Conservation (phyloP, 1,139 yeast genomes). For the Scheffersomyces illinoinensis region DNA sequence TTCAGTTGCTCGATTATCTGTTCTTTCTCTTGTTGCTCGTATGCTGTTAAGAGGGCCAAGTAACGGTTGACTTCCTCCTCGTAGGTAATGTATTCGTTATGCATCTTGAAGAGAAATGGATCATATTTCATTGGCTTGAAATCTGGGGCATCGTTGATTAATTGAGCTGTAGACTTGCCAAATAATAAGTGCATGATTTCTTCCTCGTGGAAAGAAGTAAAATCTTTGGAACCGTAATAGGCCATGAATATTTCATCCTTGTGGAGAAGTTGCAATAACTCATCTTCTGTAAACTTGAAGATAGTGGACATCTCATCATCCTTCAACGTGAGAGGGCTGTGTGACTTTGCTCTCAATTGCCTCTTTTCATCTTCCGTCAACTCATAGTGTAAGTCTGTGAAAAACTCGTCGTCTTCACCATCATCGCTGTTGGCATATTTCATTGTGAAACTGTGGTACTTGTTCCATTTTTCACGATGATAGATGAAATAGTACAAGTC, state of each 20-base stretch:
- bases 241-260: slow-evolving; percentile 38
- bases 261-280: slow-evolving; percentile 26
- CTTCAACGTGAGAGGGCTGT: slow-evolving; percentile 13
- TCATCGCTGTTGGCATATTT: slow-evolving; percentile 17
- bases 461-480: slow-evolving; percentile 27
- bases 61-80: slow-evolving; percentile 26
- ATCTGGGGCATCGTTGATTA: slow-evolving; percentile 25
- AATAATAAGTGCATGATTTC: slow-evolving; percentile 34
- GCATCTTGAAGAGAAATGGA: slow-evolving; percentile 33
- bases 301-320: slow-evolving; percentile 21
- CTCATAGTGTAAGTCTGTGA: slow-evolving; percentile 18
- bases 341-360: slow-evolving; percentile 6
- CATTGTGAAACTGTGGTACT: slow-evolving; percentile 26
- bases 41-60: slow-evolving; percentile 14
- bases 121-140: slow-evolving; percentile 38
- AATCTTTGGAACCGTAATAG: slow-evolving; percentile 26
- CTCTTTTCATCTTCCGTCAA: slow-evolving; percentile 22
- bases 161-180: slow-evolving; percentile 29
- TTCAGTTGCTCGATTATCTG: not conserved
- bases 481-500: slow-evolving; percentile 19
- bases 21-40: slow-evolving; percentile 5
- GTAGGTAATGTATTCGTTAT: slow-evolving; percentile 24
- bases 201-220: slow-evolving; percentile 38
- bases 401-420: slow-evolving; percentile 12
- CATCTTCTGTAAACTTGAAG: slow-evolving; percentile 20